These are phyloP conservation scores for Botrytis fabae DNA, from an alignment of 2,329 filamentous ascomycete species.

Conservation along the genomic window DNA sequence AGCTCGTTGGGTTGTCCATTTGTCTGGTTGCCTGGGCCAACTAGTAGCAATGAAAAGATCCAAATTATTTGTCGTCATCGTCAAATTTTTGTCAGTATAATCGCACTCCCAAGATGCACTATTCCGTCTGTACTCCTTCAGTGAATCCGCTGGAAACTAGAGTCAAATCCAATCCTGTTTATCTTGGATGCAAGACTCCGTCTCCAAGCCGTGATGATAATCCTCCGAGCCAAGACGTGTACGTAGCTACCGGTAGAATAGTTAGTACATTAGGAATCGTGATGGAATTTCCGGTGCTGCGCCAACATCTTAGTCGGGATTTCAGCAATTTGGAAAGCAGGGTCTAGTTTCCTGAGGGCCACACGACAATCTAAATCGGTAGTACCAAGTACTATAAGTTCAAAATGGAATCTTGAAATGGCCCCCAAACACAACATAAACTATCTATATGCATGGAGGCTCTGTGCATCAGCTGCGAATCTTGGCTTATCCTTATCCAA, in stretches of 20 bases:
- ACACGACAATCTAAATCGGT: background rate
- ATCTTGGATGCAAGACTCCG: slow-evolving; percentile 4
- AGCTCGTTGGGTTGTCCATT: background rate
- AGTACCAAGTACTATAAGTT: background rate
- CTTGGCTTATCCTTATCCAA: slow-evolving; percentile 7
- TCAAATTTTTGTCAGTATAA: background rate
- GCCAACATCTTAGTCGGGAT: background rate
- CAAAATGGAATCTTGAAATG: background rate
- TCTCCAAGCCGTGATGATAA: background rate
- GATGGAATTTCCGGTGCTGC: slow-evolving; percentile 18
- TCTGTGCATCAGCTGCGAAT: slow-evolving; percentile 6
- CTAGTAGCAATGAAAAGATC: background rate
- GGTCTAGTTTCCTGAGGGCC: background rate
- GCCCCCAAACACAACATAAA: background rate
- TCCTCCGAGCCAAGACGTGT: background rate
- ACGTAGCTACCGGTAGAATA: slow-evolving; percentile 6
- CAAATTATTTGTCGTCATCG: background rate
- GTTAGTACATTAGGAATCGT: background rate
- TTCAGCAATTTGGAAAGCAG: slow-evolving; percentile 3
- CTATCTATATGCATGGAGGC: slow-evolving; percentile 14
- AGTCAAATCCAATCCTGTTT: background rate
- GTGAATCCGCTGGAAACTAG: background rate
- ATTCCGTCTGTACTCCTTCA: background rate
- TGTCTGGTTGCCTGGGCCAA: background rate
- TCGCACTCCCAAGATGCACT: background rate